Conservation (phyloP, 306 rosid genomes). For the Cucurbita moschata region DNA sequence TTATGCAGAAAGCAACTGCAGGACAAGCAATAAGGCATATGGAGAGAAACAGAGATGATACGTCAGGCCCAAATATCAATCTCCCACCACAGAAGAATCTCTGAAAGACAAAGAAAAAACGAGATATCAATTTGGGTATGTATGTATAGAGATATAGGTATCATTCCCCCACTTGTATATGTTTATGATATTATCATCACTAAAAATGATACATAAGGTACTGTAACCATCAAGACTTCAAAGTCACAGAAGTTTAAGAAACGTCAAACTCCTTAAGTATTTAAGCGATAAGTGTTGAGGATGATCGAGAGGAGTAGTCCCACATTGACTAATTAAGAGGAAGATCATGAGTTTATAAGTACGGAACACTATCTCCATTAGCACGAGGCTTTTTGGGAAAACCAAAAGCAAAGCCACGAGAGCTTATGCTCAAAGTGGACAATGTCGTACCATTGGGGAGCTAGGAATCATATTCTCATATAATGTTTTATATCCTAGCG, state of each 20-base stretch:
- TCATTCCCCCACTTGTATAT: not conserved
- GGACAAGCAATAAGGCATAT: conserved; percentile 53
- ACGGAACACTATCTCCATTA: too few species aligned
- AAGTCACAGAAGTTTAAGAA: not conserved
- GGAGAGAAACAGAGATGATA: conserved; percentile 58
- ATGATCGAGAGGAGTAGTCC: too few species aligned
- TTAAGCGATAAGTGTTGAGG: not conserved
- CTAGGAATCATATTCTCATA: not conserved
- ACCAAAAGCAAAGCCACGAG: too few species aligned
- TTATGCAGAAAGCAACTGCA: conserved; percentile 56
- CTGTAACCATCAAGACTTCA: not conserved
- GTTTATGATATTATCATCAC: not conserved
- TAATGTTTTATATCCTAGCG: not conserved
- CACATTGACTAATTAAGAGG: too few species aligned
- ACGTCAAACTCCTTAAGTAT: not conserved
- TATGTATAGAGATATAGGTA: not conserved
- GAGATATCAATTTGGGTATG: conserved; percentile 15
- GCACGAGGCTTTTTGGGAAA: too few species aligned
- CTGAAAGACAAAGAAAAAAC: conserved; percentile 33
- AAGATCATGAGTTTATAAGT: too few species aligned
- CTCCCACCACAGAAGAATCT: conserved; percentile 81
- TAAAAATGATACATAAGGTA: not conserved
- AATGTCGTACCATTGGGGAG: not conserved
- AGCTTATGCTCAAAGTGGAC: too few species aligned
- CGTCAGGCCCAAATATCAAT: conserved; percentile 88